These are phyloP conservation scores for Uncinocarpus reesii DNA, from an alignment of 2,329 filamentous ascomycete species.

Conservation along the genomic window DNA sequence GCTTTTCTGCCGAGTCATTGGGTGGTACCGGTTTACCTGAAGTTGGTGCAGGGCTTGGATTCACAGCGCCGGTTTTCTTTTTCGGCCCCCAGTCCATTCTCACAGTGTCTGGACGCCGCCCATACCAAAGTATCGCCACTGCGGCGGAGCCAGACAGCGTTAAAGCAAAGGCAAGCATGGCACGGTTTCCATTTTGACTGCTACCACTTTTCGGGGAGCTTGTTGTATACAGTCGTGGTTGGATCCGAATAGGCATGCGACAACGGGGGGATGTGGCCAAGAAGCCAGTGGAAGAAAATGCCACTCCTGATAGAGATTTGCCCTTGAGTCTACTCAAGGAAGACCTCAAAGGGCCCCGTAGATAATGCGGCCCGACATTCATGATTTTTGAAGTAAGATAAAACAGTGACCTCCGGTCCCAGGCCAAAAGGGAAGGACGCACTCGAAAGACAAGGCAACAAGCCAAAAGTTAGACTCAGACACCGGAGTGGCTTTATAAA, in stretches of 20 bases:
- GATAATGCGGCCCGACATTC: neutral
- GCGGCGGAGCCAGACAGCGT: neutral
- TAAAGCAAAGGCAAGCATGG: slow-evolving; percentile 3
- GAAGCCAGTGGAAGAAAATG: neutral
- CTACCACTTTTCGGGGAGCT: neutral
- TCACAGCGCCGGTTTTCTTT: slow-evolving; percentile 1
- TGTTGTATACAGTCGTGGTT: slow-evolving; percentile 10
- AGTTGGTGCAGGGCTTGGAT: slow-evolving; percentile 7
- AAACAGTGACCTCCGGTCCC: neutral
- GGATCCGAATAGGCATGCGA: neutral
- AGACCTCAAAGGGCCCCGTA: neutral
- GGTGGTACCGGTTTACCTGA: slow-evolving; percentile 5
- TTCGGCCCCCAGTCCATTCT: slow-evolving; percentile 7
- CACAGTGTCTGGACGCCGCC: neutral
- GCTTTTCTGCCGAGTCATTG: slow-evolving; percentile 3
- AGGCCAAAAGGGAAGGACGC: neutral
- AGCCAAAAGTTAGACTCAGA: neutral
- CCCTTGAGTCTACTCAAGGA: neutral
- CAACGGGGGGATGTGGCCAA: neutral
- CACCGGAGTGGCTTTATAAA: neutral
- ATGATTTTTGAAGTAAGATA: neutral
- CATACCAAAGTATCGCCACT: neutral
- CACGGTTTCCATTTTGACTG: neutral
- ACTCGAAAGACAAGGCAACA: neutral
- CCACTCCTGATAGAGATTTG: neutral